Percentiles rank a stretch among this genome's conserved stretches.
Evolutionary conservation across 2,329 filamentous ascomycete species (phyloP).

Genomic region (Lecanicillium sp.): DNA sequence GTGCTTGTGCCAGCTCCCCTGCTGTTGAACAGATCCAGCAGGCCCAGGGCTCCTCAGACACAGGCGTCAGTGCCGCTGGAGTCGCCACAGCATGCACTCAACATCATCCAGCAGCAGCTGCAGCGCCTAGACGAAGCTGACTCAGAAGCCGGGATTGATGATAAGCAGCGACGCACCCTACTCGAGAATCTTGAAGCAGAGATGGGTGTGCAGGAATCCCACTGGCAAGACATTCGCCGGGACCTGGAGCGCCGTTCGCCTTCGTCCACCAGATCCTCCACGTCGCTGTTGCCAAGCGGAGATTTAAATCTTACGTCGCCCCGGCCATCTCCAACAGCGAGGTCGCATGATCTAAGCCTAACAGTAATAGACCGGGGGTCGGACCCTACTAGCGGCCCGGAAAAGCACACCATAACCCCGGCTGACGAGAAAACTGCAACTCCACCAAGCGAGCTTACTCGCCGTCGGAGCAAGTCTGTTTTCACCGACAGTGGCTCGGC

Average conservation of each 20-base stretch:
- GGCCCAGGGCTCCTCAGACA: conserved; percentile 39
- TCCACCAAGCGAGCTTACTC: conserved; percentile 6
- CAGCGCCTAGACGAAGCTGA: conserved; percentile 40
- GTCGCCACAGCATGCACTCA: conserved; percentile 43
- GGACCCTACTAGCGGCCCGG: conserved; percentile 6
- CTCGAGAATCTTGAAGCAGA: conserved; percentile 56
- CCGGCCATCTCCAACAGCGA: conserved; percentile 1
- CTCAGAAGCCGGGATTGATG: conserved; percentile 30
- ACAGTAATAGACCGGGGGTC: conserved; percentile 1
- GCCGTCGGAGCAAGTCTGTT: conserved; percentile 1
- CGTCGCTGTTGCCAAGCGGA: conserved; percentile 5
- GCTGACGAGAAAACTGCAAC: conserved; percentile 9
- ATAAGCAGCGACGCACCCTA: conserved; percentile 40
- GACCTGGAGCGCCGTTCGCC: conserved; percentile 44
- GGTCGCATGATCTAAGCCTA: conserved; percentile 7
- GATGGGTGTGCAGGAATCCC: conserved; percentile 53
- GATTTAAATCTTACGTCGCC: conserved; percentile 9
- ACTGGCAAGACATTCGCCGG: conserved; percentile 53
- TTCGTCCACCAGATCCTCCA: conserved; percentile 9
- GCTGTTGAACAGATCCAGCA: conserved; percentile 37
- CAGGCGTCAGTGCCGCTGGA: conserved; percentile 48
- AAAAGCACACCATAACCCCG: conserved; percentile 2
- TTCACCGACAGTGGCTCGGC: conserved; percentile 10
- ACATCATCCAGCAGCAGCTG: conserved; percentile 47
- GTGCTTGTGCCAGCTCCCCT: conserved; percentile 53